phyloP scores from a whole-genome alignment of 768 basidiomycete species.

The Mycena metata region DNA sequence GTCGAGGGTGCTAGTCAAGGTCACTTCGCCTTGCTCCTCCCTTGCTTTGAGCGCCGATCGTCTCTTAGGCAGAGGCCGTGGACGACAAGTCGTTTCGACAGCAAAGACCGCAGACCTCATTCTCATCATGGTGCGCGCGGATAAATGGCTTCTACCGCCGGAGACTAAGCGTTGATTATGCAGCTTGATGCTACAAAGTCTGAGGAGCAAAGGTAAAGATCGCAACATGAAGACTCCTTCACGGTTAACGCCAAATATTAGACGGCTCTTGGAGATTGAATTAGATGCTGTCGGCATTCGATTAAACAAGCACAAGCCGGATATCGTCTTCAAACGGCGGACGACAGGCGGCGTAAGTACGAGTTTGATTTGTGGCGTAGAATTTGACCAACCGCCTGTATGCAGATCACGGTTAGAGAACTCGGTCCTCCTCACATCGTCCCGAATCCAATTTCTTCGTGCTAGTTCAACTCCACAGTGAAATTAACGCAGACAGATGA shows the following conservation, averaged over 20 bases:
- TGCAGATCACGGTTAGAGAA: slow-evolving; percentile 76
- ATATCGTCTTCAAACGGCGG: slow-evolving; percentile 95
- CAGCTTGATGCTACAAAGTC: slow-evolving; percentile 85
- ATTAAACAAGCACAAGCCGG: slow-evolving; percentile 90
- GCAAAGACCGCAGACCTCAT: slow-evolving; percentile 96
- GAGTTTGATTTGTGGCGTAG: slow-evolving; percentile 24
- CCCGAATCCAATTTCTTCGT: background rate
- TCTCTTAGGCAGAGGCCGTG: slow-evolving; percentile 81
- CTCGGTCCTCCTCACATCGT: background rate
- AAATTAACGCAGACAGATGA: slow-evolving; percentile 96
- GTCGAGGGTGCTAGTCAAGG: slow-evolving; percentile 94
- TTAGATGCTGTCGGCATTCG: slow-evolving; percentile 97
- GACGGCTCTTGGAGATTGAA: slow-evolving; percentile 89
- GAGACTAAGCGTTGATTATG: background rate
- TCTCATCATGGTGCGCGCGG: slow-evolving; percentile 78
- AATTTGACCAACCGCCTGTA: background rate
- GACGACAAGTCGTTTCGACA: slow-evolving; percentile 95
- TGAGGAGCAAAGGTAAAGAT: slow-evolving; percentile 76
- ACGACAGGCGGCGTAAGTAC: slow-evolving; percentile 88
- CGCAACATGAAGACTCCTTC: no score
- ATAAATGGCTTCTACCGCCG: no score
- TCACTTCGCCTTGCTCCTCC: slow-evolving; percentile 18
- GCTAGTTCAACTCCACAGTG: slow-evolving; percentile 88
- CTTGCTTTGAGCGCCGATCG: background rate
- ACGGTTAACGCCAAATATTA: background rate